Evolutionary conservation across 2,329 filamentous ascomycete species (phyloP).

Genomic region (Apiospora hydei): DNA sequence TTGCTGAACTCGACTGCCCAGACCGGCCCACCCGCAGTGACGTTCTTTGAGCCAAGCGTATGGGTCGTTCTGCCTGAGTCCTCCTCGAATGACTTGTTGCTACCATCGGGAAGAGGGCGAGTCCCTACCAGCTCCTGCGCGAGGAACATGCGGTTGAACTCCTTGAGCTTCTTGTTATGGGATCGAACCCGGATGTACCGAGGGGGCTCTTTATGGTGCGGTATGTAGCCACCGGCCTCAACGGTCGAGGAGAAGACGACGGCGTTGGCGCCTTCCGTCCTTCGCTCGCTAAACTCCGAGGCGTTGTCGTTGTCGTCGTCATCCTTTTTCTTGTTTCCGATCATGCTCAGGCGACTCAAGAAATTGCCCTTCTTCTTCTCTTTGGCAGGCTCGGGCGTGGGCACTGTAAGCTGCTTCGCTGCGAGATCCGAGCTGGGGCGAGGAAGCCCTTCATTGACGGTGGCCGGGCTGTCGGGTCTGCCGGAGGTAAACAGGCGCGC

Average conservation of each 20-base stretch:
- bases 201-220: constrained; percentile 86
- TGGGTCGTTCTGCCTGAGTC: constrained; percentile 20
- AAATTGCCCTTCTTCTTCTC: constrained; percentile 89
- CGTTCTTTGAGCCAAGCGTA: constrained; percentile 44
- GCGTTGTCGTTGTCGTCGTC: constrained; percentile 65
- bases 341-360: constrained; percentile 81
- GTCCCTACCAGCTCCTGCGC: constrained; percentile 86
- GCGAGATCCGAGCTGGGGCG: constrained; percentile 52
- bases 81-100: constrained; percentile 33
- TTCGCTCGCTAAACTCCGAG: constrained; percentile 71
- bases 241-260: constrained; percentile 81
- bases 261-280: constrained; percentile 83
- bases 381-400: constrained; percentile 52
- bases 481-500: constrained; percentile 60
- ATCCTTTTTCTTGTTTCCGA: constrained; percentile 78
- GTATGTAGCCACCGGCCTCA: constrained; percentile 77
- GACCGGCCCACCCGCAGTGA: constrained; percentile 69
- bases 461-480: constrained; percentile 55
- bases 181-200: constrained; percentile 87
- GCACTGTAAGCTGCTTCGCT: constrained; percentile 32
- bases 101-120: constrained; percentile 2
- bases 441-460: constrained; percentile 50
- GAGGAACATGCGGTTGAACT: constrained; percentile 88
- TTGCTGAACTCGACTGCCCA: constrained; percentile 95
- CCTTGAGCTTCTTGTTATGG: constrained; percentile 79